These are phyloP conservation scores for Suillus subalutaceus DNA, from an alignment of 768 basidiomycete genomes.

Conservation along the genomic window DNA sequence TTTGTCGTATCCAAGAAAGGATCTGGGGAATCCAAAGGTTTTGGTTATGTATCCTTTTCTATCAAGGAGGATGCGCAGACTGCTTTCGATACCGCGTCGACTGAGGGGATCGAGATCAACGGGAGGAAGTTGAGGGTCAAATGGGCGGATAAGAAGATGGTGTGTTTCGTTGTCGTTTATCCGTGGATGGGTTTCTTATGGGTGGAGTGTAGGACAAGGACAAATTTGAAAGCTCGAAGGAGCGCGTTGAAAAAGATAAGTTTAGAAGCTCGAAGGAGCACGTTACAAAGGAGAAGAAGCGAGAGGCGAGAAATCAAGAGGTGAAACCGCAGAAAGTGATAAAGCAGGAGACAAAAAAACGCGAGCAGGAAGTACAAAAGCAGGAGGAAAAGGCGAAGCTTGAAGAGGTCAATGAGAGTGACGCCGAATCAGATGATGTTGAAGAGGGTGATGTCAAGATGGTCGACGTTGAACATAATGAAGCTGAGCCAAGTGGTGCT, in stretches of 20 bases:
- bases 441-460: constrained; percentile 28
- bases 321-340: constrained; percentile 34
- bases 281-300: constrained; percentile 54
- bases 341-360: constrained; percentile 27
- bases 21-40: constrained; percentile 83
- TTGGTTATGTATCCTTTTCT: constrained; percentile 94
- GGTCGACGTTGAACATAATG: constrained; percentile 24
- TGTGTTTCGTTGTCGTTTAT: constrained; percentile 10
- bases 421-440: constrained; percentile 29
- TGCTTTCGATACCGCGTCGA: constrained; percentile 65
- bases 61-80: constrained; percentile 85
- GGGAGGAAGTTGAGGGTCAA: constrained; percentile 73
- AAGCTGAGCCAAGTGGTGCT: constrained; percentile 29
- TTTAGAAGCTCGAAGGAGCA: constrained; percentile 47
- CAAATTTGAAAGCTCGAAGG: background rate
- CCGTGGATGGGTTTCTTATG: background rate
- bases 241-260: constrained; percentile 64
- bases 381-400: constrained; percentile 38
- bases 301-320: constrained; percentile 55
- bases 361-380: constrained; percentile 39
- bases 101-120: constrained; percentile 66
- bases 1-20: constrained; percentile 88
- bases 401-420: constrained; percentile 32
- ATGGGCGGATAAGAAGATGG: constrained; percentile 82
- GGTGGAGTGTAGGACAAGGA: background rate